Evolutionary conservation across 2,329 filamentous ascomycete genomes (phyloP).

Genomic region (Chalaropsis thielavioides): DNA sequence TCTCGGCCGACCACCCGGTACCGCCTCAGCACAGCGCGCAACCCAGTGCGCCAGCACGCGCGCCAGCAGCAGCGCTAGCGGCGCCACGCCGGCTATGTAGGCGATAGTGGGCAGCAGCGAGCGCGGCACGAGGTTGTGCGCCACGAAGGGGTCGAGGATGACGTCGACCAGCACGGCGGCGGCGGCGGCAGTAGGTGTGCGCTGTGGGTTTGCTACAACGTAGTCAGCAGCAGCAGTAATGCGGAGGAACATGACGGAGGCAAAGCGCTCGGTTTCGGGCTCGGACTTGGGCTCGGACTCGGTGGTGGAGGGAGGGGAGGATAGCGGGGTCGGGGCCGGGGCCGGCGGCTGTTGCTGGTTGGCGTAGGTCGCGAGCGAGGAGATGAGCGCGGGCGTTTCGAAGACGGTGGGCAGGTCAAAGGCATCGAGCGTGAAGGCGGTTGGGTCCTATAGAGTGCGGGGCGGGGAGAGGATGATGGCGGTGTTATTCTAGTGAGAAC

Average conservation of each 20-base stretch:
- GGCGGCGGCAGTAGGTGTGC: constrained; percentile 58
- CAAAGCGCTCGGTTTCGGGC: constrained; percentile 9
- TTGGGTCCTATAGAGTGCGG: constrained; percentile 57
- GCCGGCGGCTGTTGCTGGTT: constrained; percentile 14
- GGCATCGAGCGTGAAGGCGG: constrained; percentile 56
- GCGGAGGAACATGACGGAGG: constrained; percentile 51
- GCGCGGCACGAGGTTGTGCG: constrained; percentile 58
- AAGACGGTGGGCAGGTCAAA: constrained; percentile 48
- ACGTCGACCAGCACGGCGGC: constrained; percentile 60
- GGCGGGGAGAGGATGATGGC: not conserved
- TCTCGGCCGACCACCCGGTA: constrained; percentile 17
- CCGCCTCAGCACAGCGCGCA: constrained; percentile 20
- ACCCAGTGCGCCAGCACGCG: constrained; percentile 7
- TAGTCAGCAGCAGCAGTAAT: constrained; percentile 71
- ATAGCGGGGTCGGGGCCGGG: not conserved
- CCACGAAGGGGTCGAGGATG: constrained; percentile 72
- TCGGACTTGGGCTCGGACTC: too few species aligned
- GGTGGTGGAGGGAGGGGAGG: not conserved
- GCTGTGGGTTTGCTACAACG: constrained; percentile 38
- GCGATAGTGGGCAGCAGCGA: constrained; percentile 59
- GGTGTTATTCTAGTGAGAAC: not conserved
- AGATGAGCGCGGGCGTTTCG: constrained; percentile 45
- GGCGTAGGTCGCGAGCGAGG: constrained; percentile 50
- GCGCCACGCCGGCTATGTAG: constrained; percentile 52
- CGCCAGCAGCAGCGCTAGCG: constrained; percentile 11